These are phyloP conservation scores for Quercus aquifolioides DNA, from an alignment of 306 rosid species.

Conservation along the genomic window DNA sequence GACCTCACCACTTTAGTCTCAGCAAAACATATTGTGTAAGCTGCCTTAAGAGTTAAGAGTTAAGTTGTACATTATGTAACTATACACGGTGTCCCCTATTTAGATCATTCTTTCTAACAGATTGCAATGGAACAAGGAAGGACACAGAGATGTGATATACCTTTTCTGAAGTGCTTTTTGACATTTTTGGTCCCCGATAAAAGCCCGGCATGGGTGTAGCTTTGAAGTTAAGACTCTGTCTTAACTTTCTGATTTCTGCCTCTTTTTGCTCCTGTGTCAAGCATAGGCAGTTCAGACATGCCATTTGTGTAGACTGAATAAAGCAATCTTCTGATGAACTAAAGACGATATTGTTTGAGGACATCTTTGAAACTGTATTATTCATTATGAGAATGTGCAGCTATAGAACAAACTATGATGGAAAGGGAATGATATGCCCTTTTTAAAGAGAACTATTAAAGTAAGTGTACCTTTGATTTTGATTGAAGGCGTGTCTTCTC, in stretches of 20 bases:
- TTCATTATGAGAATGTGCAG: slow-evolving; percentile 5
- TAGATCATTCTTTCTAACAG: not conserved
- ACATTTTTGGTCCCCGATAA: slow-evolving; percentile 39
- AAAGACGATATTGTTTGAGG: not conserved
- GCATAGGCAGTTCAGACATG: slow-evolving; percentile 21
- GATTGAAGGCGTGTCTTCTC: slow-evolving; percentile 47
- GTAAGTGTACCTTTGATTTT: slow-evolving; percentile 56
- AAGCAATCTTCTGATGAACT: not conserved
- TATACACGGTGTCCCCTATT: no score
- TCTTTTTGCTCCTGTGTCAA: slow-evolving; percentile 53
- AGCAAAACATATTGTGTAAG: no score
- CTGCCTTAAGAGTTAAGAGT: no score
- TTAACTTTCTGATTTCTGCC: slow-evolving; percentile 44
- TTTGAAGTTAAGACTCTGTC: slow-evolving; percentile 45
- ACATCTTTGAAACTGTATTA: slow-evolving; percentile 1
- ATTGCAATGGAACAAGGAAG: not conserved
- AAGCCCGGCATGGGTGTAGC: slow-evolving; percentile 50
- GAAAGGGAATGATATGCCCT: not conserved
- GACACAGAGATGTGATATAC: slow-evolving; percentile 24
- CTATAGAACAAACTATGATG: slow-evolving; percentile 15
- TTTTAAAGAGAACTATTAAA: slow-evolving; percentile 6
- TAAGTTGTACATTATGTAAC: no score
- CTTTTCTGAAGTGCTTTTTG: slow-evolving; percentile 49
- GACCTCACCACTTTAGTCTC: slow-evolving; percentile 8
- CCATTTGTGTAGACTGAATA: not conserved